Conservation (phyloP, 805 yeast species). For the Metschnikowia anglica region DNA sequence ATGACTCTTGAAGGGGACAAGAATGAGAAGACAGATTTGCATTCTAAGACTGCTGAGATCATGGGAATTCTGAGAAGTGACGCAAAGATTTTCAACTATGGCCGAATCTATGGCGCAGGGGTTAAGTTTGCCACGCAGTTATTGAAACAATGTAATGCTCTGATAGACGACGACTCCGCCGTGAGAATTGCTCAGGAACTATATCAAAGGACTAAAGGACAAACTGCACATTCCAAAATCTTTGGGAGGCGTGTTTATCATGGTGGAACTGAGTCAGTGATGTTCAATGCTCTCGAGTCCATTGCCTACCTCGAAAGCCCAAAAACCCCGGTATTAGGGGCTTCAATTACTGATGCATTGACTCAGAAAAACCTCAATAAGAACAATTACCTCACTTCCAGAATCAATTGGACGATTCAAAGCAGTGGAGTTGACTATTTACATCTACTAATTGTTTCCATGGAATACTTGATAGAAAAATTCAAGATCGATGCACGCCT, state of each 20-base stretch:
- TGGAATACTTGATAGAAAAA: slow-evolving; percentile 73
- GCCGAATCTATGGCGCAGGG: slow-evolving; percentile 98
- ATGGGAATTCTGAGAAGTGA: slow-evolving; percentile 86
- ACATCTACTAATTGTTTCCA: slow-evolving; percentile 78
- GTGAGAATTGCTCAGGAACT: slow-evolving; percentile 58
- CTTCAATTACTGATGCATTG: slow-evolving; percentile 87
- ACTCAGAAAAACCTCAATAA: slow-evolving; percentile 61
- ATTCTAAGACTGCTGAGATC: slow-evolving; percentile 88
- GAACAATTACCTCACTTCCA: slow-evolving; percentile 74
- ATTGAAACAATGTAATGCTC: slow-evolving; percentile 78
- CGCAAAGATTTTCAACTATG: slow-evolving; percentile 94
- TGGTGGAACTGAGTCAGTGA: slow-evolving; percentile 93
- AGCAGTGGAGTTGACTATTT: slow-evolving; percentile 97
- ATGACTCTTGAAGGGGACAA: slow-evolving; percentile 98
- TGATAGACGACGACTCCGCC: slow-evolving; percentile 66
- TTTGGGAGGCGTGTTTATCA: slow-evolving; percentile 49
- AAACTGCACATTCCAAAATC: slow-evolving; percentile 19
- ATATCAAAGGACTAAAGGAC: slow-evolving; percentile 84
- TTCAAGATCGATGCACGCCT: slow-evolving; percentile 74
- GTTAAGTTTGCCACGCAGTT: slow-evolving; percentile 83
- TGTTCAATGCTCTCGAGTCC: slow-evolving; percentile 84
- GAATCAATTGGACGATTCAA: slow-evolving; percentile 97
- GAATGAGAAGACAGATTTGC: slow-evolving; percentile 87
- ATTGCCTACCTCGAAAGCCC: slow-evolving; percentile 83
- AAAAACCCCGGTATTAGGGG: slow-evolving; percentile 87